Percentiles rank a stretch among this genome's conserved stretches.
These are phyloP conservation scores for Sporobolomyces roseus DNA, from an alignment of 768 basidiomycete species.

Conservation along the genomic window DNA sequence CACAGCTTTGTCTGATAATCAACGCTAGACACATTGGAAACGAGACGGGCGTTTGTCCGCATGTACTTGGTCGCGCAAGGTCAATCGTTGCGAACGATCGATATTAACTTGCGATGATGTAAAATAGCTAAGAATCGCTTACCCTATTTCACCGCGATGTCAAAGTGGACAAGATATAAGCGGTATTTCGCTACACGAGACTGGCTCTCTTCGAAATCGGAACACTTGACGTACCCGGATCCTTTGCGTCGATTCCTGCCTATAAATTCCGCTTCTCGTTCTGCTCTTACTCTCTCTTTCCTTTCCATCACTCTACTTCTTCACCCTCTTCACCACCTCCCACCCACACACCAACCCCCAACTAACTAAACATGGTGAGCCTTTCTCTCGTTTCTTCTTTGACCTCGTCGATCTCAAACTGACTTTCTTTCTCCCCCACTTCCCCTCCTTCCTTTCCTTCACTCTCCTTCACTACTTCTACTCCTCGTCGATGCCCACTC, in stretches of 20 bases:
- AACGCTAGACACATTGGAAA: too few relatives aligned
- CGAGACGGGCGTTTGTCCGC: too few relatives aligned
- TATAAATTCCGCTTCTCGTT: not conserved
- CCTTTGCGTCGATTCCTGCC: not conserved
- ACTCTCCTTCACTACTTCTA: not conserved
- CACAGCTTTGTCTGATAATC: too few relatives aligned
- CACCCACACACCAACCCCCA: not conserved
- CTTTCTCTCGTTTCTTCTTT: not conserved
- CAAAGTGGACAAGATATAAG: too few relatives aligned
- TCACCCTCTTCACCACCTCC: not conserved
- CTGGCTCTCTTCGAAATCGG: conserved; percentile 5
- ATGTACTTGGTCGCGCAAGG: too few relatives aligned
- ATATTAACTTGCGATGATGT: not conserved
- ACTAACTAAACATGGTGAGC: conserved; percentile 5
- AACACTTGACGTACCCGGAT: conserved; percentile 1
- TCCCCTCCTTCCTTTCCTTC: not conserved
- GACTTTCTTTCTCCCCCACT: not conserved
- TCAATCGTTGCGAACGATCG: too few relatives aligned
- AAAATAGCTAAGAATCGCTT: not conserved
- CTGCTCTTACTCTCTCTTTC: not conserved
- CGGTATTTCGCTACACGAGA: conserved; percentile 1
- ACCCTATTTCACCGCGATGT: too few relatives aligned
- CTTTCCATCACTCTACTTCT: not conserved
- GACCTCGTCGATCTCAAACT: not conserved
- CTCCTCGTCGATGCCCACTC: too few relatives aligned